A percentile compares a stretch with the other conserved stretches of the same genome.
Evolutionary conservation across 371 early-diverging fungal species (phyloP).

Genomic region (Mortierella sp.): DNA sequence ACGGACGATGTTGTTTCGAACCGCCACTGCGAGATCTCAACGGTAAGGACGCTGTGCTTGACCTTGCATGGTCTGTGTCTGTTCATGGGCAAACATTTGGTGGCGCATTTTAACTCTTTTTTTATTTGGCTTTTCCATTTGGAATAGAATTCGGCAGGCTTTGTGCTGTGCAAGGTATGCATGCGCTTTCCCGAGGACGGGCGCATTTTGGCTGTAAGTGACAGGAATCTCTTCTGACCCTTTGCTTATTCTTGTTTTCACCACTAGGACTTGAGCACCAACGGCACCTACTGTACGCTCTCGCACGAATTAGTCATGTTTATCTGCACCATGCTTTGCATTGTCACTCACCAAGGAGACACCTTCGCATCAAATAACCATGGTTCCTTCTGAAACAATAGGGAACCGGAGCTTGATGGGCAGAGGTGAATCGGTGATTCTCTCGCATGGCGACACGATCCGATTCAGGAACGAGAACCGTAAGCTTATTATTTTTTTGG

Average conservation of each 20-base stretch:
- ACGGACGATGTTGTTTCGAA: background rate
- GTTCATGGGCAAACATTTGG: background rate
- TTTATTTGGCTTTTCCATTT: background rate
- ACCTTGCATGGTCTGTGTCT: background rate
- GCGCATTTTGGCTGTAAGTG: too few species aligned
- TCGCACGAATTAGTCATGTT: background rate
- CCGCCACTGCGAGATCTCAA: background rate
- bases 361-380: too few species aligned
- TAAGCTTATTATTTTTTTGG: slow-evolving; percentile 13
- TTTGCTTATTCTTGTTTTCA: background rate
- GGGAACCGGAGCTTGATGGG: slow-evolving; percentile 65
- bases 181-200: background rate
- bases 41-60: background rate
- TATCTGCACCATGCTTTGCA: background rate
- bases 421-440: slow-evolving; percentile 59
- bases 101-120: background rate
- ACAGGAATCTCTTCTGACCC: background rate
- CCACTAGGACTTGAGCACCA: slow-evolving; percentile 33
- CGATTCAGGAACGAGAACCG: slow-evolving; percentile 62
- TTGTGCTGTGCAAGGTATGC: slow-evolving; percentile 41
- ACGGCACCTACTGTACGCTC: slow-evolving; percentile 47
- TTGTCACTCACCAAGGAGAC: too few species aligned
- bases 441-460: slow-evolving; percentile 66
- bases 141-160: slow-evolving; percentile 27
- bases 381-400: background rate